Conservation (phyloP, 2,329 filamentous ascomycete species). For the Periconia sp. region DNA sequence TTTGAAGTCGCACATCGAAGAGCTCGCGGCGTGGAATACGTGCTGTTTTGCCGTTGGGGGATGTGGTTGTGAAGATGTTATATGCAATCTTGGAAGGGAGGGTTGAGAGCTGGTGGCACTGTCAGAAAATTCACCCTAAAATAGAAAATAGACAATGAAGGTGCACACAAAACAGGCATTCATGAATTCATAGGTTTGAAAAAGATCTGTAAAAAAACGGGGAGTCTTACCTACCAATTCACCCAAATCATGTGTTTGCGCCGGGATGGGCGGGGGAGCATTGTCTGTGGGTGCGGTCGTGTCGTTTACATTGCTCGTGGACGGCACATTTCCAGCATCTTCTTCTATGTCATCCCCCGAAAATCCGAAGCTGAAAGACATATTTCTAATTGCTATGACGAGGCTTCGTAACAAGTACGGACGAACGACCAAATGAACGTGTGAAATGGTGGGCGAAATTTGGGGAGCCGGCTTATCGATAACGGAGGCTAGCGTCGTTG, state of each 20-base stretch:
- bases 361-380: conserved; percentile 60
- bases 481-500: neutral
- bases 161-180: no score
- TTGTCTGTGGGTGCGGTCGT: conserved; percentile 6
- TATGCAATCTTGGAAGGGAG: conserved; percentile 77
- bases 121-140: conserved; percentile 5
- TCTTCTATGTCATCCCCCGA: conserved; percentile 60
- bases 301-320: conserved; percentile 6
- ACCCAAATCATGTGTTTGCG: conserved; percentile 47
- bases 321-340: conserved; percentile 28
- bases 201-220: neutral
- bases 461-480: neutral
- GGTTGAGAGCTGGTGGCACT: conserved; percentile 48
- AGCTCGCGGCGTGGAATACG: conserved; percentile 72
- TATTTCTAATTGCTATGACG: conserved; percentile 2
- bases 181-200: neutral
- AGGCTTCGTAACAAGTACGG: neutral
- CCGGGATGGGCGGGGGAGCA: conserved; percentile 36
- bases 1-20: conserved; percentile 78
- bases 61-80: conserved; percentile 60
- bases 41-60: conserved; percentile 59
- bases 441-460: neutral
- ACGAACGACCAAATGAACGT: neutral
- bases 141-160: neutral
- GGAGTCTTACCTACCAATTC: conserved; percentile 48